A percentile compares a stretch with the other conserved stretches of the same genome.
Evolutionary conservation across 75 land plant species (phyloP).

Genomic region (Ceratopteris richardii): DNA sequence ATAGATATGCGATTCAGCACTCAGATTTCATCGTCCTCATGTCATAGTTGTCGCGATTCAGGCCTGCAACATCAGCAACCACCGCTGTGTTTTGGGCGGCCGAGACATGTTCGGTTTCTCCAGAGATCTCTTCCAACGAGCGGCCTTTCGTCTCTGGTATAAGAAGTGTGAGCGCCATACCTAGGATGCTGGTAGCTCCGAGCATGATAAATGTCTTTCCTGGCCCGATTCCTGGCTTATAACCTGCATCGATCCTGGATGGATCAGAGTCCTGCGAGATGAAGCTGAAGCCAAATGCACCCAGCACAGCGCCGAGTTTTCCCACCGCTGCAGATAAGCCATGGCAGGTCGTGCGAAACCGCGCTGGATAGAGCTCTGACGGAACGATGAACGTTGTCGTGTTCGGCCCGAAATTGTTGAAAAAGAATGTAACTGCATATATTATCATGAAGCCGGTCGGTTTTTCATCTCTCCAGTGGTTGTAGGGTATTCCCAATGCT

Average conservation of each 20-base stretch:
- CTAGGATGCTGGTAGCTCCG: slow-evolving; percentile 9
- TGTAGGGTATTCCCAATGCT: slow-evolving; percentile 36
- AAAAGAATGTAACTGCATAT: slow-evolving; percentile 52
- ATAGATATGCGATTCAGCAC: no score
- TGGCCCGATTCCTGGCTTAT: slow-evolving; percentile 15
- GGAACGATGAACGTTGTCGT: slow-evolving; percentile 67
- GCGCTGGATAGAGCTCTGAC: slow-evolving; percentile 49
- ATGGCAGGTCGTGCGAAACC: slow-evolving; percentile 24
- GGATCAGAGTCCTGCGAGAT: slow-evolving; percentile 14
- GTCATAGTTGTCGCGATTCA: no score
- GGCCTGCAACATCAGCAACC: no score
- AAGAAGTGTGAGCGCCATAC: slow-evolving; percentile 19
- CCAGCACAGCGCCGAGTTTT: slow-evolving; percentile 16
- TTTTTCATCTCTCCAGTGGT: slow-evolving; percentile 18
- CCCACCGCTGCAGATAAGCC: slow-evolving; percentile 26
- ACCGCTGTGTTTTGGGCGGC: no score
- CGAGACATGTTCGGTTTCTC: no score
- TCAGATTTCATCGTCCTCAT: no score
- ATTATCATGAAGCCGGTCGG: slow-evolving; percentile 20
- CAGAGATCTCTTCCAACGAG: slow-evolving; percentile 22
- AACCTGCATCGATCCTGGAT: slow-evolving; percentile 10
- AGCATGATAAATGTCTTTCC: slow-evolving; percentile 18
- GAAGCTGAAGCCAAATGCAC: slow-evolving; percentile 25
- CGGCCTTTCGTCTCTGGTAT: slow-evolving; percentile 21
- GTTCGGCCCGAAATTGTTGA: slow-evolving; percentile 78